Evolutionary conservation across 306 rosid species (phyloP).

Genomic region (Quercus glauca): DNA sequence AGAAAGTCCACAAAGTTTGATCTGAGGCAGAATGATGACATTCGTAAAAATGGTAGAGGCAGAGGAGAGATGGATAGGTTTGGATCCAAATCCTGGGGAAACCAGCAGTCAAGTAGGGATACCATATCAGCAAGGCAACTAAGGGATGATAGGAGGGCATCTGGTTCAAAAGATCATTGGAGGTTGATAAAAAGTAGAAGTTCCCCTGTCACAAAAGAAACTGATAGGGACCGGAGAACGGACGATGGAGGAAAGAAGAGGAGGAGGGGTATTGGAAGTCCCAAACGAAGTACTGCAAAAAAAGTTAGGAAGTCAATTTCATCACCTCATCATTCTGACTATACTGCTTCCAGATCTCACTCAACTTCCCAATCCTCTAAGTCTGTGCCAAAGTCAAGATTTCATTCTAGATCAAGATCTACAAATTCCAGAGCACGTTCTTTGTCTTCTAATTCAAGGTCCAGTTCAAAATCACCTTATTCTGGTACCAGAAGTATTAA

Average conservation of each 20-base stretch:
- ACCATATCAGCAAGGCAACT: conserved; percentile 21
- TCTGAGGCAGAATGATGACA: conserved; percentile 17
- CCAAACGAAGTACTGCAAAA: conserved; percentile 29
- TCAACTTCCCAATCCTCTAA: conserved; percentile 42
- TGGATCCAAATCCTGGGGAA: conserved; percentile 29
- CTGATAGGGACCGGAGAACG: conserved; percentile 7
- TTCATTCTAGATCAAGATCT: conserved; percentile 33
- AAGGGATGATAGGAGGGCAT: conserved; percentile 23
- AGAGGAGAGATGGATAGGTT: conserved; percentile 26
- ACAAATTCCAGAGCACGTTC: conserved; percentile 26
- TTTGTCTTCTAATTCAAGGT: conserved; percentile 36
- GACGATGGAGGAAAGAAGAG: conserved; percentile 42
- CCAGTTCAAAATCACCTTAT: conserved; percentile 35
- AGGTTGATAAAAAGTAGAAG: conserved; percentile 8
- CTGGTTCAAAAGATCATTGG: conserved; percentile 24
- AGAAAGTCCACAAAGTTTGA: conserved; percentile 29
- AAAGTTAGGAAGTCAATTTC: conserved; percentile 35
- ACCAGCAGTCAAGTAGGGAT: conserved; percentile 29
- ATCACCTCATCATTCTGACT: conserved; percentile 34
- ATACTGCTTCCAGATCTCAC: conserved; percentile 23
- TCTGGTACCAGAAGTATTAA: conserved; percentile 24
- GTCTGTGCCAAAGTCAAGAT: conserved; percentile 31
- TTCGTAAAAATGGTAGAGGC: conserved; percentile 13
- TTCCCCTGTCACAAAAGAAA: conserved; percentile 26
- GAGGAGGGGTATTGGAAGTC: conserved; percentile 29